phyloP scores from a whole-genome alignment of 169 alveolate species.

The Plasmodium blacklocki region DNA sequence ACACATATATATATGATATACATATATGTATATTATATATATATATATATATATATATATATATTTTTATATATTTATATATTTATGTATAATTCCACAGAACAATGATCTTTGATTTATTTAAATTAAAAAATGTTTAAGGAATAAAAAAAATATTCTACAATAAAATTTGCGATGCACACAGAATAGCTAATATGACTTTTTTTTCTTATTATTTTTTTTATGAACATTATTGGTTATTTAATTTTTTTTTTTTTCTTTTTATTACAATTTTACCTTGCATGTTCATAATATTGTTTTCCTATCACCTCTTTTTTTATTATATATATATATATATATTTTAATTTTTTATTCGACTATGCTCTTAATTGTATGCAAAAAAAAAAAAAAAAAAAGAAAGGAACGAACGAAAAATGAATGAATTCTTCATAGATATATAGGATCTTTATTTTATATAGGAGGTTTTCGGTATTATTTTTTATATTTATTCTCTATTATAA shows the following conservation, averaged over 20 bases:
- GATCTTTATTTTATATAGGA: too few species aligned
- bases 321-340: neutral
- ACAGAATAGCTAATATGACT: slow-evolving; percentile 46
- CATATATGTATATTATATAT: too few species aligned
- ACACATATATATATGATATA: too few species aligned
- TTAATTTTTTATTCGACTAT: slow-evolving; percentile 7
- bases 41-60: too few species aligned
- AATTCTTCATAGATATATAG: too few species aligned
- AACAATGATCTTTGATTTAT: too few species aligned
- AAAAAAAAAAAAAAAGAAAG: neutral
- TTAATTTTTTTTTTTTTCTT: slow-evolving; percentile 25
- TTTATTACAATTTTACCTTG: slow-evolving; percentile 24
- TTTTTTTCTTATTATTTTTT: slow-evolving; percentile 38
- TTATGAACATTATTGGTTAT: slow-evolving; percentile 32
- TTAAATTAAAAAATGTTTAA: too few species aligned
- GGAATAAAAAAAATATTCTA: slow-evolving; percentile 12
- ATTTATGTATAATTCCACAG: too few species aligned
- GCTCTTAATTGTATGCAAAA: slow-evolving; percentile 7
- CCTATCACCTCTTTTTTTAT: neutral
- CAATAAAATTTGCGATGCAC: slow-evolving; percentile 26
- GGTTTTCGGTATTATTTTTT: too few species aligned
- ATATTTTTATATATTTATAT: too few species aligned
- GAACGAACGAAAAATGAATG: too few species aligned
- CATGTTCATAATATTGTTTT: slow-evolving; percentile 56
- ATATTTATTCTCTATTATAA: too few species aligned